phyloP scores from a whole-genome alignment of 495 filamentous ascomycete genomes.

The Penicillium turbatum region DNA sequence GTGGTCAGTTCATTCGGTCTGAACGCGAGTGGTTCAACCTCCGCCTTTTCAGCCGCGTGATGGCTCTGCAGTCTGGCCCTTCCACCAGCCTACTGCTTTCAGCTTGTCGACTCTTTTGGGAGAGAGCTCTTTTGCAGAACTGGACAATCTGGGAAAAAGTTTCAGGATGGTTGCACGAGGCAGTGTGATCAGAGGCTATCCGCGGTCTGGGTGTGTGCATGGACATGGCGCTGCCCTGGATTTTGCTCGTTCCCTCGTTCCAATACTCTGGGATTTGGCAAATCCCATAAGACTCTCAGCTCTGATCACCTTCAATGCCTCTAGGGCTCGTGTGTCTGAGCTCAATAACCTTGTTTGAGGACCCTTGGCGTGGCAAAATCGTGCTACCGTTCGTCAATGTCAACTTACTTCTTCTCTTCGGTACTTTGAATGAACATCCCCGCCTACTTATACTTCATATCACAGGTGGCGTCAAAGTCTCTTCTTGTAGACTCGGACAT shows the following conservation, averaged over 20 bases:
- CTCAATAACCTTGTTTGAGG: neutral
- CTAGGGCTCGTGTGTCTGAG: neutral
- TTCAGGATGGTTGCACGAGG: conserved; percentile 12
- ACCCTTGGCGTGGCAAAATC: neutral
- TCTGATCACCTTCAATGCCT: neutral
- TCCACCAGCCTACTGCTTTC: conserved; percentile 1
- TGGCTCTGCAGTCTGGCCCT: neutral
- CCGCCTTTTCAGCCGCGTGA: conserved; percentile 13
- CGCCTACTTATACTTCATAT: conserved; percentile 1
- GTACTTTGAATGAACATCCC: neutral
- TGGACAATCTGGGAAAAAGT: neutral
- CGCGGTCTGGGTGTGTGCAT: conserved; percentile 5
- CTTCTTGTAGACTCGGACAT: neutral
- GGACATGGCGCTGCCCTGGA: conserved; percentile 1
- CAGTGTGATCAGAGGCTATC: conserved; percentile 2
- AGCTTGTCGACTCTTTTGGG: conserved; percentile 5
- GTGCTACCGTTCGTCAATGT: neutral
- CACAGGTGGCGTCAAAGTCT: neutral
- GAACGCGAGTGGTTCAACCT: conserved; percentile 7
- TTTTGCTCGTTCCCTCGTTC: conserved; percentile 4
- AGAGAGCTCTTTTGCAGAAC: neutral
- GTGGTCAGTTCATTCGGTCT: conserved; percentile 9
- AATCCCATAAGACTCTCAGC: conserved; percentile 4
- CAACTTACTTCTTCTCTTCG: neutral
- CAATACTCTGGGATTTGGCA: conserved; percentile 8